Percentiles rank a stretch among this genome's conserved stretches.
Conservation (phyloP, 208 protist genomes). For the Leishmania major region DNA sequence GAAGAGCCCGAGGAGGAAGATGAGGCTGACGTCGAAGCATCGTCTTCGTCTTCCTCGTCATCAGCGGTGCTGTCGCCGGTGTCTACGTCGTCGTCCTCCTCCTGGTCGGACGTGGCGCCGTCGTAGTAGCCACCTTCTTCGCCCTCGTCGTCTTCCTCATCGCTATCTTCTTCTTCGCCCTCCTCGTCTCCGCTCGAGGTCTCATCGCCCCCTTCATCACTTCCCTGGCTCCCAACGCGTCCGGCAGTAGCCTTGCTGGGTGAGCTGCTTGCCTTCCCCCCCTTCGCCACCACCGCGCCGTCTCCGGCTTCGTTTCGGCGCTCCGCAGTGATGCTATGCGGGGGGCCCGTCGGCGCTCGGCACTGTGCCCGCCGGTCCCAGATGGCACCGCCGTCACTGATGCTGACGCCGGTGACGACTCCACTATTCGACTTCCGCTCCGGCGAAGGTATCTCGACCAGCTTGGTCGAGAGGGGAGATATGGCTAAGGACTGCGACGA, state of each 20-base stretch:
- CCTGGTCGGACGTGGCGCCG: background rate
- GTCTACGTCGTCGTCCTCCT: constrained; percentile 16
- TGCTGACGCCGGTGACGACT: background rate
- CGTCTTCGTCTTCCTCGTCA: constrained; percentile 25
- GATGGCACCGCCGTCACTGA: background rate
- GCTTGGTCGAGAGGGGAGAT: background rate
- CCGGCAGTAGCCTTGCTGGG: constrained; percentile 13
- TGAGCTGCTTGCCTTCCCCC: background rate
- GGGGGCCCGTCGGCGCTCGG: background rate
- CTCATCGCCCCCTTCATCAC: constrained; percentile 28
- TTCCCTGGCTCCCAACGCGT: constrained; percentile 8
- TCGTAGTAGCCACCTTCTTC: constrained; percentile 32
- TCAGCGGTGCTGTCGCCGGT: constrained; percentile 22
- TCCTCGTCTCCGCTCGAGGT: constrained; percentile 17
- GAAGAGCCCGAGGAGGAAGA: constrained; percentile 1
- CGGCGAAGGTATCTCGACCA: background rate
- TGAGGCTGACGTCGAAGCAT: constrained; percentile 5
- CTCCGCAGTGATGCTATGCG: background rate
- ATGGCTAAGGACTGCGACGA: background rate
- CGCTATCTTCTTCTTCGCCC: constrained; percentile 15
- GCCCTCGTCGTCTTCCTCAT: constrained; percentile 25
- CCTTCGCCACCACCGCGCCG: background rate
- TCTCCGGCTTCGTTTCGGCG: background rate
- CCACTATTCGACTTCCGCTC: background rate
- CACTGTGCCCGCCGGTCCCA: background rate